A percentile compares a stretch with the other conserved stretches of the same genome.
phyloP scores from a whole-genome alignment of 1,284 basidiomycete genomes.

The Rhodotorula glutinis region DNA sequence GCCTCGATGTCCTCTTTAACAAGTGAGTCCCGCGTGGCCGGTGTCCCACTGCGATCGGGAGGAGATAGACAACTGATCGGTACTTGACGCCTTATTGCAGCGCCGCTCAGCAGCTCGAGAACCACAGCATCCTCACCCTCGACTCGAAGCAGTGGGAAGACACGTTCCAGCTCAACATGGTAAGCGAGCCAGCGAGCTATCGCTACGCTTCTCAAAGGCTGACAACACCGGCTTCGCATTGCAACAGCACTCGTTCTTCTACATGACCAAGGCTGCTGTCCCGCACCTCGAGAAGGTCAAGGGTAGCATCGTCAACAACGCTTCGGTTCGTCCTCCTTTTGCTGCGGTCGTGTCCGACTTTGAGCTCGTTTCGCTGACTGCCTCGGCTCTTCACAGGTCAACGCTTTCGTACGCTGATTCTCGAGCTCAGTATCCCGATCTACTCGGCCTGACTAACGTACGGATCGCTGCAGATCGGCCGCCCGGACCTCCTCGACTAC shows the following conservation, averaged over 20 bases:
- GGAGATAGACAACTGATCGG: too few relatives aligned
- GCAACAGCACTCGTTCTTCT: conserved; percentile 49
- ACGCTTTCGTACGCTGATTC: conserved; percentile 49
- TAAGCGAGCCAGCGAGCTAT: background rate
- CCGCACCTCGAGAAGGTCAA: conserved; percentile 49
- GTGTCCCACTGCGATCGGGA: too few relatives aligned
- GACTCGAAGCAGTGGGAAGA: conserved; percentile 57
- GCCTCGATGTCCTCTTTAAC: conserved; percentile 56
- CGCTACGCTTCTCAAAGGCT: background rate
- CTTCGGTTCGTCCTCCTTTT: conserved; percentile 40
- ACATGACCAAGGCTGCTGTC: conserved; percentile 55
- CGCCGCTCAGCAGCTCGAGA: conserved; percentile 57
- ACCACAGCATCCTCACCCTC: conserved; percentile 53
- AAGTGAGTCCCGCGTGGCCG: conserved; percentile 44
- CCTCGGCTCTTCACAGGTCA: conserved; percentile 45
- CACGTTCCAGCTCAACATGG: conserved; percentile 53
- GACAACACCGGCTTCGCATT: too few relatives aligned
- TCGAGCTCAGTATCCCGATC: accelerated
- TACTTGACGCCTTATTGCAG: background rate
- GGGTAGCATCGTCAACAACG: conserved; percentile 57
- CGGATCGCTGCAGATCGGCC: conserved; percentile 45
- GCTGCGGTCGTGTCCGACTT: background rate
- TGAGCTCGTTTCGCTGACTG: background rate
- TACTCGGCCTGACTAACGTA: too few relatives aligned
- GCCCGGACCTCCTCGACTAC: conserved; percentile 58